phyloP scores from a whole-genome alignment of 495 filamentous ascomycete genomes.

The Penicillium bovifimosum region DNA sequence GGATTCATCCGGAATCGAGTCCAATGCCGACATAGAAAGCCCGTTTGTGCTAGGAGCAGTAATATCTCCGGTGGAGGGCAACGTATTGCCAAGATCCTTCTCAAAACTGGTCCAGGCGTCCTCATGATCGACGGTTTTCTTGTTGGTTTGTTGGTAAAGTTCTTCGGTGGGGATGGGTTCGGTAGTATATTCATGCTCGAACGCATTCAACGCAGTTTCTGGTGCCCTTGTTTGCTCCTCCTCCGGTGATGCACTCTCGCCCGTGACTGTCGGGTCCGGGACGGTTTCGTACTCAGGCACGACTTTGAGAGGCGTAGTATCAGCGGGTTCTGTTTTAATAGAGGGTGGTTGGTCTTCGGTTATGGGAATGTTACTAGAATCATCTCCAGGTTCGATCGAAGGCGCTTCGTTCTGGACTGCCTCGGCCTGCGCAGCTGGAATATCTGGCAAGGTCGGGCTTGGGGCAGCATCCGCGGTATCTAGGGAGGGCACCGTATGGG shows the following conservation, averaged over 20 bases:
- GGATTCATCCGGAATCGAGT: not conserved
- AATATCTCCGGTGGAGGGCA: not conserved
- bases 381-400: not conserved
- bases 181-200: not conserved
- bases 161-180: not conserved
- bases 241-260: not conserved
- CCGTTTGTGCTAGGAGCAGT: not conserved
- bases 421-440: not conserved
- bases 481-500: not conserved
- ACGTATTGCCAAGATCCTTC: not conserved
- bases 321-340: not conserved
- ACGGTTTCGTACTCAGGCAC: not conserved
- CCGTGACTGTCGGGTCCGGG: not conserved
- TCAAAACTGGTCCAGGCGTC: constrained; percentile 2
- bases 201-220: not conserved
- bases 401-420: not conserved
- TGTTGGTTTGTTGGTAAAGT: not conserved
- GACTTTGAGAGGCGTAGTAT: not conserved
- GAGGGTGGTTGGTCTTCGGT: not conserved
- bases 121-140: not conserved
- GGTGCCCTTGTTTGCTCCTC: not conserved
- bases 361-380: no score
- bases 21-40: not conserved
- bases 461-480: not conserved
- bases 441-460: not conserved